These are phyloP conservation scores for Fusarium fujikuroi DNA, from an alignment of 2,329 filamentous ascomycete species.

Conservation along the genomic window DNA sequence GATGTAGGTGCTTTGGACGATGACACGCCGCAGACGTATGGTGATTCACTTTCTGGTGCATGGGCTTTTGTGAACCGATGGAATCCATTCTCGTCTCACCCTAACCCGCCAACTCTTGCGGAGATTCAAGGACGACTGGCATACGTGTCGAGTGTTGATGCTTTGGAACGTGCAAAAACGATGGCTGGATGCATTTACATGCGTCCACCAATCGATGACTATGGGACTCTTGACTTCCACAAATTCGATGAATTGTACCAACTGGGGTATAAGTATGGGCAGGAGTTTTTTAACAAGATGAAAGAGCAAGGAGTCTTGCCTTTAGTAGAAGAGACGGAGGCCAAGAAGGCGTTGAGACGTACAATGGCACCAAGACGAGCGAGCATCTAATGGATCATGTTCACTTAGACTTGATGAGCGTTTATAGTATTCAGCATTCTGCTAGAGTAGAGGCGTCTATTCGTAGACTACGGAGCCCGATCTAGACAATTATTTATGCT, in stretches of 20 bases:
- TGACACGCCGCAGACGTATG: slow-evolving; percentile 89
- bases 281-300: slow-evolving; percentile 80
- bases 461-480: neutral
- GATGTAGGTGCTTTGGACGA: slow-evolving; percentile 95
- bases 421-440: neutral
- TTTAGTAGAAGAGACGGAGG: slow-evolving; percentile 76
- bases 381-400: slow-evolving; percentile 69
- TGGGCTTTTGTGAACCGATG: slow-evolving; percentile 96
- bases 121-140: slow-evolving; percentile 96
- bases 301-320: slow-evolving; percentile 81
- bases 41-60: slow-evolving; percentile 92
- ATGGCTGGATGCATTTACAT: slow-evolving; percentile 95
- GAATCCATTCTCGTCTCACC: slow-evolving; percentile 90
- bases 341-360: slow-evolving; percentile 78
- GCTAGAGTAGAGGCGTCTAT: slow-evolving; percentile 2
- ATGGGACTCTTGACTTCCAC: slow-evolving; percentile 93
- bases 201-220: slow-evolving; percentile 92
- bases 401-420: neutral
- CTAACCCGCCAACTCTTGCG: slow-evolving; percentile 92
- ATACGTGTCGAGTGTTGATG: slow-evolving; percentile 95
- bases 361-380: slow-evolving; percentile 84
- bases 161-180: slow-evolving; percentile 90
- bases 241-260: slow-evolving; percentile 98
- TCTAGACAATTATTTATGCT: slow-evolving; percentile 1
- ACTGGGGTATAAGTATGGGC: slow-evolving; percentile 87